These are phyloP conservation scores for Amaranthus cruentus DNA, from an alignment of 148 eudicot genomes.

Conservation along the genomic window DNA sequence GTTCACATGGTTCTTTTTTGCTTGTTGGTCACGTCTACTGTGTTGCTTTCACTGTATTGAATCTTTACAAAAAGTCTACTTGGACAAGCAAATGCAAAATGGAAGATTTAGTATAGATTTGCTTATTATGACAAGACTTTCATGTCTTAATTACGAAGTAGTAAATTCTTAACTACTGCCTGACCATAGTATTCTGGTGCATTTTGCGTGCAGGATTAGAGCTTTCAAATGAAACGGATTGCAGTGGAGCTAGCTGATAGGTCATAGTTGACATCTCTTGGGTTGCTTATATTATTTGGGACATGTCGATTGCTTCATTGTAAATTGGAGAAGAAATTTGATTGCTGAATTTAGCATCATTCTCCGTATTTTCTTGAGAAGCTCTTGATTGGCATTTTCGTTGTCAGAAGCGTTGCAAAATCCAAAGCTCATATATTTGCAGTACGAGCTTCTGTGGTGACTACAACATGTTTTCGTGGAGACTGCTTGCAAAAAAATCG, in stretches of 20 bases:
- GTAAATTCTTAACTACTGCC: neutral
- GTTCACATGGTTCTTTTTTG: too few species aligned
- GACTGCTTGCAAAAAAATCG: neutral
- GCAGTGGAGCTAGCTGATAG: slow-evolving; percentile 22
- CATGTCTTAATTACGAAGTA: neutral
- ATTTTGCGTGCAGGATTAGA: slow-evolving; percentile 11
- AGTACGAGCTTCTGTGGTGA: slow-evolving; percentile 9
- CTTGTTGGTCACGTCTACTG: too few species aligned
- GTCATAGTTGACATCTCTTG: slow-evolving; percentile 14
- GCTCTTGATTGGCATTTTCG: slow-evolving; percentile 12
- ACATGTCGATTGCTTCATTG: slow-evolving; percentile 25
- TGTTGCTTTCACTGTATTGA: neutral
- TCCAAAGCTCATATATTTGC: slow-evolving; percentile 14
- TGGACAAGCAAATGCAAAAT: neutral
- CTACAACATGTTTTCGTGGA: slow-evolving; percentile 12
- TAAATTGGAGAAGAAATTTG: slow-evolving; percentile 20
- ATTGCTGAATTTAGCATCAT: slow-evolving; percentile 25
- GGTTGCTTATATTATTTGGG: slow-evolving; percentile 17
- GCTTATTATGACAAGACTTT: neutral
- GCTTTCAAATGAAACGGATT: slow-evolving; percentile 14
- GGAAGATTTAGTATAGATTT: neutral
- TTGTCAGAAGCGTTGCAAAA: slow-evolving; percentile 11
- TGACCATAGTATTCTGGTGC: neutral
- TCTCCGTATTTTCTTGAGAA: slow-evolving; percentile 13
- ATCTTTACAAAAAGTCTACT: neutral